Evolutionary conservation across 331 rosid species (phyloP), one percentile per base, ranked within the genome.

Genomic region (Pyracantha coccinea): DNA sequence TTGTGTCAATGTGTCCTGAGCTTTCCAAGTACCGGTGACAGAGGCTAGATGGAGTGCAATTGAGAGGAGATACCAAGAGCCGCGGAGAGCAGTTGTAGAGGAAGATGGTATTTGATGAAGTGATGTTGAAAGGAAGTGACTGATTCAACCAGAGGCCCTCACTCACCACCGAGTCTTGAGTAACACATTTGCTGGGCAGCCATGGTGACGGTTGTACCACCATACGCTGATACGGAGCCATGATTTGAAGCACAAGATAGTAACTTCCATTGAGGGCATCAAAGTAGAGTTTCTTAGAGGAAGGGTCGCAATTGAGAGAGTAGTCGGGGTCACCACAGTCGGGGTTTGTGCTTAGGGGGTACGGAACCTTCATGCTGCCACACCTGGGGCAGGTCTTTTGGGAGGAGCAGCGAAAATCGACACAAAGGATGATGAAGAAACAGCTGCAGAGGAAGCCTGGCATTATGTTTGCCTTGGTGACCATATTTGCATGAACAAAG

Each of bases 71-170:
- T 61, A 89, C 90, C 16, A 95, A 81, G 60, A 95, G 88, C 60
- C 97, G 88, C 1, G 97, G 99, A 7, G 99, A 92, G 73, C 99
- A 95, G 79, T 90, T 90, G 58, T 89, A 81, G 76, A 90, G 89
- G 78, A 95, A 88, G 41, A 95, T 74, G 14, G 98, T 95, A 88
- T 92, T 92, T 5, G 99, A 89, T 11, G 97, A 86, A 82, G 99
- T 89, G 76, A 89, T 45, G 58, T 84, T 89, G 88, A 92, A 95
- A 72, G 99, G 99, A 66, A 90, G 97, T 16, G 98, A 92, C 71
- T 90, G 97, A 70, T 95, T 95, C 61, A 92, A 81, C 98, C 93
- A 83, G 53, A 95, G 81, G 57, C 98, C 99, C 55, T 88, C 93
- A 71, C 99, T 84, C 19, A 80, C 82, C 66, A 65, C 81, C 96